Evolutionary conservation across 2,329 filamentous ascomycete species (phyloP), one percentile per base, ranked within the genome.

Genomic region (Aciculosporium take): DNA sequence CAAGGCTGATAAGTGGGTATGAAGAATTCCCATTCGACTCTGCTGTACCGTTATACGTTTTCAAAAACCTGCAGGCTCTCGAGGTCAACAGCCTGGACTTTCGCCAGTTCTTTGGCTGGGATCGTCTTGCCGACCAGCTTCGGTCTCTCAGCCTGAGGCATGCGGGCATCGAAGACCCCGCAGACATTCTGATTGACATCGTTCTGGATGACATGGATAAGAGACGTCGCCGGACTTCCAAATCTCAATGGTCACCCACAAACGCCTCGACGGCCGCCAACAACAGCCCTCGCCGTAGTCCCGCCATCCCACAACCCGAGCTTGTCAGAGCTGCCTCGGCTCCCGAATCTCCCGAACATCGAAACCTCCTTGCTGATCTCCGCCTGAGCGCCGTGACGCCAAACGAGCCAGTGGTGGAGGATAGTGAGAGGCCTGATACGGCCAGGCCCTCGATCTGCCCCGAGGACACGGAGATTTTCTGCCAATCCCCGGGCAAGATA

Each of bases 1-100:
- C 89, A 37, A 80, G 83, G 40, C 68, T 95, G 46, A 95, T 98
- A 51, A 76, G 81, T 50, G 89, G 89, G 23, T 96, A 91, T 57
- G 91, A 98, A 61, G 89, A 95, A 61, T 98, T 96, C 51, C 91
- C 91, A 3, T 95, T 96, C 60, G 91, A 98, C 61, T 94, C 86
- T 20, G 91, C 91, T 17, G 91, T 98, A 24, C 91, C 91, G 17
- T 70, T 98, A n/a, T 82, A 94, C 59, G 84, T 84, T 7, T 96
- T 98, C 74, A 96, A 98, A 65, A 98, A 96, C 52, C 68, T 96
- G 41, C 89, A 89, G 62, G 83, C 86, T 18, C 71, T 98, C 48
- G 91, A 98, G 60, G 84, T 98, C 40, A 88, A 81, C 64, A 88
- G 93, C 63, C 82, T 96, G 56, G 91, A 98, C 61, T 95, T 94